Conservation (phyloP, 75 land plant genomes). For the Cryptomeria japonica region DNA sequence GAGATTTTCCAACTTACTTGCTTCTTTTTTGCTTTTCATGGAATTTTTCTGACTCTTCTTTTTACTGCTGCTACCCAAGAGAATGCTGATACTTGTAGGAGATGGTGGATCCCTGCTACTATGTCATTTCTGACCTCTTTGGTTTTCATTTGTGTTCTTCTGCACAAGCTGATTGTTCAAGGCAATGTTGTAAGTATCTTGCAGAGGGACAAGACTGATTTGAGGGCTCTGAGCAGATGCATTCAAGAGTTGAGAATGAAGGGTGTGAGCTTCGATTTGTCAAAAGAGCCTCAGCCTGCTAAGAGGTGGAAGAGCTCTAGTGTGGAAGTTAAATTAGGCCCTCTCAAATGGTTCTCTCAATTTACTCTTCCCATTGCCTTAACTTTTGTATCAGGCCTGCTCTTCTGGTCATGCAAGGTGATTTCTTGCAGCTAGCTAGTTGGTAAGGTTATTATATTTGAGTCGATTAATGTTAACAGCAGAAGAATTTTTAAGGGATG, state of each 20-base stretch:
- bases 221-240: constrained; percentile 34
- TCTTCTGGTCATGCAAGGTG: constrained; percentile 38
- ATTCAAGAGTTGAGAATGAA: constrained; percentile 74
- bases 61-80: constrained; percentile 30
- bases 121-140: constrained; percentile 30
- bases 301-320: constrained; percentile 19
- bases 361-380: constrained; percentile 33
- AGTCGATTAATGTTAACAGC: too few species aligned
- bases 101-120: constrained; percentile 57
- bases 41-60: constrained; percentile 36
- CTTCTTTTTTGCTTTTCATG: constrained; percentile 57
- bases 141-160: constrained; percentile 32
- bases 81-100: constrained; percentile 10
- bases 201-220: constrained; percentile 42
- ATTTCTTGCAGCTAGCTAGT: constrained; percentile 35
- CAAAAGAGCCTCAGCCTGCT: constrained; percentile 35
- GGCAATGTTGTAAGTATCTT: constrained; percentile 34
- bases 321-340: constrained; percentile 56
- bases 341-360: constrained; percentile 38
- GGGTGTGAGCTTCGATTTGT: constrained; percentile 59
- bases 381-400: constrained; percentile 32
- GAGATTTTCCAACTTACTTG: constrained; percentile 49
- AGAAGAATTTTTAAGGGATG: constrained; percentile 23
- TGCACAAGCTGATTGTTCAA: constrained; percentile 36
- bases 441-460: too few species aligned